Base-by-base conservation (phyloP, 108 stramenopile genomes). In the Craspedostauros australis region DNA sequence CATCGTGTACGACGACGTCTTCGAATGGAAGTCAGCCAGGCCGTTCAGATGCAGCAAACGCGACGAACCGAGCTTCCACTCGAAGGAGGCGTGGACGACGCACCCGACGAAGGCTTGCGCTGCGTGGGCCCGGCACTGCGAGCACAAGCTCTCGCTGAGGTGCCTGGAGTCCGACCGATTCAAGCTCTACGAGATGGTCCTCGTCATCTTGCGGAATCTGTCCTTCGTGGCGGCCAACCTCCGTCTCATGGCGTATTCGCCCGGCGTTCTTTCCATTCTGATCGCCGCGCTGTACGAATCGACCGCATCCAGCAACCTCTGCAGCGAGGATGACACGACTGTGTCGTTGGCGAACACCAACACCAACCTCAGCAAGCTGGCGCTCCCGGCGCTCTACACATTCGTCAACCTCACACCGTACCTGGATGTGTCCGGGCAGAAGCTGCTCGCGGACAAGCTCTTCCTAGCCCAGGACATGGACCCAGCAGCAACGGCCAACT, bases 371-470 rank as follows among this genome's bases (percentile, higher is more conserved):
- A 75, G 69, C 24, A 69, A 70, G 27, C 46, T 86, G 47, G 78
- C 79, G 26, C 48, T 77, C 8, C 57, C 71, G 49, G 72, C 85
- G 12, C 47, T 86, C 29, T 67, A 81, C 39, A 66, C 75, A 1
- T 49, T 91, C 33, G 60, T 73, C 39, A 81, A 86, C 33, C 59
- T 86, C 36, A 64, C 80, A 30, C 83, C 84, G 21, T 53, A 81
- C 9, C 46, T 86, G 30, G 89, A 91, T 64, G 56, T 82, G 5
- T 79, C 80, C 9, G 89, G 89, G 8, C 66, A 84, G 45, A 76
- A 79, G 47, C 27, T 84, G 34, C 63, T 84, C 19, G 67, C 69
- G n/a, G 89, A 91, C 56, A 68, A 73, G 33, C 62, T 84, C 5
- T 82, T 91, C 44, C 57, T 84, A 46, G 66, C 66, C 21, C 61